Evolutionary conservation across 2,329 filamentous ascomycete species (phyloP).

Genomic region (Microsporum canis): DNA sequence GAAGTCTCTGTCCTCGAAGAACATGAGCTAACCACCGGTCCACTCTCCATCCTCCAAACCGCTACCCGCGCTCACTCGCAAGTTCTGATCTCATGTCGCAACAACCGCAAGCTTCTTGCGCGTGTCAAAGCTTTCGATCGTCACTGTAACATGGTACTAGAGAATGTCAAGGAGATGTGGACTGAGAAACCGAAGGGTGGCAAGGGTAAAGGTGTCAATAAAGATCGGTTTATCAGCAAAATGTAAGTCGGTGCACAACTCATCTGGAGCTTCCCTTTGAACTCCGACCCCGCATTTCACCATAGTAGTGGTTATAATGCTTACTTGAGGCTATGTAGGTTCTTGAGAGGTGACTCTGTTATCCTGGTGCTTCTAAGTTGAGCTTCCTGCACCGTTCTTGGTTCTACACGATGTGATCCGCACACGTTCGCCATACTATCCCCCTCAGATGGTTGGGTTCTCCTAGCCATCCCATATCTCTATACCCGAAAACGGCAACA

Average conservation of each 20-base stretch:
- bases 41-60: constrained; percentile 89
- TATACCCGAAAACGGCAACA: not conserved
- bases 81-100: constrained; percentile 92
- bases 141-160: constrained; percentile 97
- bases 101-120: constrained; percentile 95
- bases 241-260: constrained; percentile 50
- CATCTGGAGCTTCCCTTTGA: not conserved
- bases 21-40: constrained; percentile 67
- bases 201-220: constrained; percentile 92
- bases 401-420: not conserved
- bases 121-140: constrained; percentile 97
- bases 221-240: constrained; percentile 97
- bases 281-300: not conserved
- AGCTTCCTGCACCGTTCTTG: constrained; percentile 16
- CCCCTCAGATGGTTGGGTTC: not conserved
- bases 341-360: constrained; percentile 75
- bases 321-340: constrained; percentile 41
- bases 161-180: constrained; percentile 99
- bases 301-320: not conserved
- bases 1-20: constrained; percentile 74
- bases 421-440: not conserved
- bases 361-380: constrained; percentile 77
- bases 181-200: constrained; percentile 80
- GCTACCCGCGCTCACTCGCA: constrained; percentile 90
- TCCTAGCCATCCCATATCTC: not conserved